Evolutionary conservation across 352 stramenopile species (phyloP), one percentile per base, ranked within the genome.

Genomic region (Phytophthora fragariaefolia): DNA sequence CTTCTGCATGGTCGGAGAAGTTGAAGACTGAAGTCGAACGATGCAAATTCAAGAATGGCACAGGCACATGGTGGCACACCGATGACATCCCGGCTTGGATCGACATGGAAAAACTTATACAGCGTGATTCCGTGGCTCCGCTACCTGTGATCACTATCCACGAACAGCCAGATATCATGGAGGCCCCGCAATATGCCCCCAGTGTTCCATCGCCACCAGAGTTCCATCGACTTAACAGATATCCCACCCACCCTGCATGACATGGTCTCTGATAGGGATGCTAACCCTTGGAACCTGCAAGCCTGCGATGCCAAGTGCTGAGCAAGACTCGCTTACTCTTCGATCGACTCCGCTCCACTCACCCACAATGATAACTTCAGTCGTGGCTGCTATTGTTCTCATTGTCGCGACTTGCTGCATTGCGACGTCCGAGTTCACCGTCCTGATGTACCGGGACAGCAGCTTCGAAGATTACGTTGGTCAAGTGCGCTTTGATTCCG

Each of bases 391-490:
- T 32, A 15, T 53, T 27, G 26, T 0, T 6, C 17, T 63, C 36
- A 15, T 63, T 24, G 22, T 18, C 20, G 18, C 48, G 36, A 27
- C 12, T 10, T 69, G 26, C 30, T 43, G n/a, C 24, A 36, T 13
- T 4, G 45, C 28, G n/a, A 40, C 20, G 27, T 34, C 60, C 15
- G 32, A 64, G 13, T 66, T 66, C 34, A 66, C 52, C 17, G 28
- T 74, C 0, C 38, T 69, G 27, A 59, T 74, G 53, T 69, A 74
- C 46, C 63, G 27, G 26, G 66, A 74, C 66, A 69, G 52, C 53
- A 62, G 48, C 15, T 69, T 74, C 49, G 53, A 64, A 40, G 49
- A 66, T 40, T 66, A 59, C 60, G 43, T 70, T 6, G 66, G 66
- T 8, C 54, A 66, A 58, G 42, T 66, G 10, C 32, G 26, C 24